phyloP scores from a whole-genome alignment of 441 rosid species.

The Cnidoscolus chayamansa region DNA sequence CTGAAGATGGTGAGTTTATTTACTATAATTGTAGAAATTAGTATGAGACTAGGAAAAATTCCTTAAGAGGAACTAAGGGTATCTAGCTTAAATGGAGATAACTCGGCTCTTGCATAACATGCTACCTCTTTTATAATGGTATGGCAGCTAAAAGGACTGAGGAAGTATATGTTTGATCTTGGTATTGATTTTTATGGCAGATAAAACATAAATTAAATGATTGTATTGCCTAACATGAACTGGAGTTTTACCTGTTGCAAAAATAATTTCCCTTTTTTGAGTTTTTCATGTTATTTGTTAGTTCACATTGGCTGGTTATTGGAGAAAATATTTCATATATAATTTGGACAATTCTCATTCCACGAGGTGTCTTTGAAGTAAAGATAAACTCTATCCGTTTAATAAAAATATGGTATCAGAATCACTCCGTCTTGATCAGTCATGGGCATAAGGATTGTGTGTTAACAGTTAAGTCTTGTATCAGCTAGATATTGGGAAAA shows the following conservation, averaged over 20 bases:
- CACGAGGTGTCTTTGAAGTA: too few relatives aligned
- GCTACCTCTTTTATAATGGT: background rate
- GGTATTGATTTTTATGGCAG: background rate
- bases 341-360: too few relatives aligned
- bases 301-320: too few relatives aligned
- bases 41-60: background rate
- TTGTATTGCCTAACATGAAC: background rate
- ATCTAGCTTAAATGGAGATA: background rate
- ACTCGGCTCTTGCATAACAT: background rate
- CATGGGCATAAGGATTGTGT: too few relatives aligned
- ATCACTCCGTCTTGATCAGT: too few relatives aligned
- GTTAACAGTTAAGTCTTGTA: too few relatives aligned
- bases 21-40: background rate
- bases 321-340: too few relatives aligned
- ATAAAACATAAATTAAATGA: background rate
- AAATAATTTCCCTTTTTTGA: too few relatives aligned
- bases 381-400: too few relatives aligned
- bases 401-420: too few relatives aligned
- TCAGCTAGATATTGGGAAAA: too few relatives aligned
- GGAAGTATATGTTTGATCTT: background rate
- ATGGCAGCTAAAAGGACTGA: background rate
- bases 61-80: background rate
- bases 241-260: background rate
- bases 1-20: constrained; percentile 43
- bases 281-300: too few relatives aligned